Percentiles rank a stretch among this genome's conserved stretches.
Evolutionary conservation across 179 eudicot species (phyloP).

Genomic region (Kewa caespitosa): DNA sequence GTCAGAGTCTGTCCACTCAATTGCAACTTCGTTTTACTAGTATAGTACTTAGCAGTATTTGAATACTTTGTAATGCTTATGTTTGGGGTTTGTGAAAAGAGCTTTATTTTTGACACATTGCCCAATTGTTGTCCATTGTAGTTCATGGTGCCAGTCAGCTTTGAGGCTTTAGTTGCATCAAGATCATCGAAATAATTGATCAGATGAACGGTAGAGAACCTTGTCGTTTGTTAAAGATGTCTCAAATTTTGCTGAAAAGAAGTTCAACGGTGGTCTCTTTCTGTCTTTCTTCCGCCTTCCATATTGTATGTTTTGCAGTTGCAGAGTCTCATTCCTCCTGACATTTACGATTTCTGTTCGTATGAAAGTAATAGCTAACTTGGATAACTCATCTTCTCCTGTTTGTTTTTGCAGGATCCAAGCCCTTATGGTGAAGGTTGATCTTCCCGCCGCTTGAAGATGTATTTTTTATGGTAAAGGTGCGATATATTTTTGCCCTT

Average conservation of each 20-base stretch:
- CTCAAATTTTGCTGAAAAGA: background rate
- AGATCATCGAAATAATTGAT: background rate
- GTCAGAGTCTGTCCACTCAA: too few species aligned
- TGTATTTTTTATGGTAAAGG: constrained; percentile 22
- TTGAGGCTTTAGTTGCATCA: background rate
- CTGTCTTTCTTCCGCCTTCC: background rate
- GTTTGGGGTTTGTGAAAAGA: background rate
- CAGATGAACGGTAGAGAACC: background rate
- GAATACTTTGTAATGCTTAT: too few species aligned
- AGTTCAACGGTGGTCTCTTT: background rate
- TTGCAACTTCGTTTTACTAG: too few species aligned
- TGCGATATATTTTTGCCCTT: constrained; percentile 21
- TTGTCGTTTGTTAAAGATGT: background rate
- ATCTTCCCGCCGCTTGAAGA: background rate
- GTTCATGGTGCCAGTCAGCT: background rate
- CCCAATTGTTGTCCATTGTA: background rate
- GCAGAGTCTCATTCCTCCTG: background rate
- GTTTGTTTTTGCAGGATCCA: constrained; percentile 23
- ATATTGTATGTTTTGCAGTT: background rate
- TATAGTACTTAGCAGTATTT: too few species aligned
- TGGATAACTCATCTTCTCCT: constrained; percentile 8
- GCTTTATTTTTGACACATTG: background rate
- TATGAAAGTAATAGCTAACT: background rate
- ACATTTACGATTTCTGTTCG: background rate
- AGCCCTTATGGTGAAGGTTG: background rate